Evolutionary conservation across 2,329 filamentous ascomycete species (phyloP).

Genomic region (Rachicladosporium sp.): DNA sequence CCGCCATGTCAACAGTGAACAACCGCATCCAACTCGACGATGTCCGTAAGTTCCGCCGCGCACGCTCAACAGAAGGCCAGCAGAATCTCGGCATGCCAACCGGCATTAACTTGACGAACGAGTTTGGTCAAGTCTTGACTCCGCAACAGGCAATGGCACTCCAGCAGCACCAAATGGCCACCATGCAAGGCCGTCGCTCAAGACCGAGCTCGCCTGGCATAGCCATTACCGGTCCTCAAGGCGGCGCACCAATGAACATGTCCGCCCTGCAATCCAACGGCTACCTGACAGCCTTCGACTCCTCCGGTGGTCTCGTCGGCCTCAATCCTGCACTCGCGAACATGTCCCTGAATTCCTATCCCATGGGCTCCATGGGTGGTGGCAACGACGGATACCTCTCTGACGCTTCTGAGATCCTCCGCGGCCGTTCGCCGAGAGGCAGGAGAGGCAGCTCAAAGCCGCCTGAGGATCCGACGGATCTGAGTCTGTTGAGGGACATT

Average conservation of each 20-base stretch:
- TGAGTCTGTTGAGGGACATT: constrained; percentile 80
- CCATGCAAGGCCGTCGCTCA: constrained; percentile 68
- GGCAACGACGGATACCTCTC: constrained; percentile 74
- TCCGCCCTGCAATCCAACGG: constrained; percentile 88
- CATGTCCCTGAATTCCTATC: constrained; percentile 45
- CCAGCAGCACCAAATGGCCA: constrained; percentile 67
- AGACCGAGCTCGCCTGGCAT: constrained; percentile 83
- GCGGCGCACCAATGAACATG: constrained; percentile 51
- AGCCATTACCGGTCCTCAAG: constrained; percentile 57
- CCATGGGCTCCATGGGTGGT: constrained; percentile 56
- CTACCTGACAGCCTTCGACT: constrained; percentile 80
- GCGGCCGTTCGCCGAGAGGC: constrained; percentile 83
- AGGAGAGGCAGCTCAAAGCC: constrained; percentile 92
- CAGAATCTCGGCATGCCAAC: constrained; percentile 46
- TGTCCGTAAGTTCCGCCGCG: constrained; percentile 86
- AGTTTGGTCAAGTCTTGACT: constrained; percentile 76
- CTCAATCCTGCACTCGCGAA: constrained; percentile 60
- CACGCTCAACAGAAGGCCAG: constrained; percentile 74
- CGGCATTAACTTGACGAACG: constrained; percentile 80
- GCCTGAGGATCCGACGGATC: constrained; percentile 92
- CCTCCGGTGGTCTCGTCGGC: constrained; percentile 31
- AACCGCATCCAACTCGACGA: constrained; percentile 96
- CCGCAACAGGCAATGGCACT: constrained; percentile 39
- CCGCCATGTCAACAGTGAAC: constrained; percentile 92
- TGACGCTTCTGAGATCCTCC: constrained; percentile 81